Base-by-base conservation (phyloP, 768 basidiomycete genomes). In the Pleurotus cornucopiae region DNA sequence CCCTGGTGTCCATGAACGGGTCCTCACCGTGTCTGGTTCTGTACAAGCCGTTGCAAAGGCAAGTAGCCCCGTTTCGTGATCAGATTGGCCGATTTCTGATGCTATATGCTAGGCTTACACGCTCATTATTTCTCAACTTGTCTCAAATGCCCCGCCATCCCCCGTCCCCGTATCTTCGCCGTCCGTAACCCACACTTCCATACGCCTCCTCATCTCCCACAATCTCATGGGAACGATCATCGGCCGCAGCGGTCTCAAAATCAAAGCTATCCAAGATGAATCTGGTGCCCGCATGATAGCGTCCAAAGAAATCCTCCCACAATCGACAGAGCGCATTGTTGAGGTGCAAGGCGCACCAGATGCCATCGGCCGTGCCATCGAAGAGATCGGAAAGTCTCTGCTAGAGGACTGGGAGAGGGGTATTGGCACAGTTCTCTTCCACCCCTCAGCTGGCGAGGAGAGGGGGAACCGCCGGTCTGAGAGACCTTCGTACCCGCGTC, bases 191-290 rank as follows among this genome's bases (percentile, higher is more conserved):
- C 86, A 89, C 72, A 94, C 94, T 57, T 91, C 94, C 59, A 88
- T 99, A 72, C 92, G 94, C 58, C 93, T 99, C 62, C 82, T 99
- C 66, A 94, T 99, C 77, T 96, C 94, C 45, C 97, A 99, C 78
- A 96, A 98, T 74, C 81, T 99, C 62, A 99, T 99, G 97, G 97
- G 97, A 53, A 94, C 93, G 58, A 90, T 99, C 76, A 98, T 98
- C 65, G 97, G 97, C 63, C 89, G 95, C 61, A 89, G 76, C 54
- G 97, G 97, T 63, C 85, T 92, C 70, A 98, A 97, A 84, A 98
- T 99, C 73, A 98, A 98, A 76, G 91, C 94, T 66, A 98, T 99
- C 69, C 97, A 99, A 70, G 96, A 98, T 71, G 76, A 81, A 46
- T 96, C 96, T 39, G 94, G 94, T 49, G 94, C 94, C 16, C 89